These are phyloP conservation scores for Zygosaccharomyces gambellarensis DNA, from an alignment of 805 yeast species.

Conservation along the genomic window DNA sequence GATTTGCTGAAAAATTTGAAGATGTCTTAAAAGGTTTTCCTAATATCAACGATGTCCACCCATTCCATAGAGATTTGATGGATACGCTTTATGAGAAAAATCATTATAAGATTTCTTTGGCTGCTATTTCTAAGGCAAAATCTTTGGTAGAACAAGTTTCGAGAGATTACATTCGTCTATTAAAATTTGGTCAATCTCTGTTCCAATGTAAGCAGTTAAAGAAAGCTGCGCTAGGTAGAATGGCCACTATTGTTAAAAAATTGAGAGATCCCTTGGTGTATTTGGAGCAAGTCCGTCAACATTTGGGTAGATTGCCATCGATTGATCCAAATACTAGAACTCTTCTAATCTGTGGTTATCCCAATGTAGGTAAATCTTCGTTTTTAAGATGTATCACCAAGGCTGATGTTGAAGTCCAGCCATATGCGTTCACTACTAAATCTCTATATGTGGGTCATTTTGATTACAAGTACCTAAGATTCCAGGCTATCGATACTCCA, in stretches of 20 bases:
- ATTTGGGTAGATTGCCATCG: conserved; percentile 94
- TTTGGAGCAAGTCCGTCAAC: conserved; percentile 98
- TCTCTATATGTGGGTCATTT: conserved; percentile 97
- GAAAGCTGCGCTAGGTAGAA: conserved; percentile 98
- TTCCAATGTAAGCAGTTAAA: conserved; percentile 98
- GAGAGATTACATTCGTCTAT: conserved; percentile 87
- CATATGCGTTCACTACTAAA: conserved; percentile 98
- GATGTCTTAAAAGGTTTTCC: conserved; percentile 89
- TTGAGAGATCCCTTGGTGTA: conserved; percentile 89
- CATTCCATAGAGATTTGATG: conserved; percentile 96
- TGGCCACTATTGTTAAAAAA: conserved; percentile 97
- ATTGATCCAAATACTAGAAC: conserved; percentile 99
- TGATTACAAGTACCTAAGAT: conserved; percentile 94
- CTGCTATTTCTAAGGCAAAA: conserved; percentile 91
- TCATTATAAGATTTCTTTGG: conserved; percentile 94
- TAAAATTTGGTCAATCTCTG: conserved; percentile 95
- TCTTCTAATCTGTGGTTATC: conserved; percentile 94
- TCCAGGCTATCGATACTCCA: conserved; percentile 99
- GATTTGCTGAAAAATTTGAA: conserved; percentile 86
- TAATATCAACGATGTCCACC: conserved; percentile 94
- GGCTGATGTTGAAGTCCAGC: conserved; percentile 99
- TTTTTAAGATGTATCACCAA: conserved; percentile 89
- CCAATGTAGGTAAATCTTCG: conserved; percentile 98
- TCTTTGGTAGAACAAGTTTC: conserved; percentile 92
- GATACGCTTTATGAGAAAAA: conserved; percentile 97